phyloP scores from a whole-genome alignment of 345 rosid species.

The Syzygium aqueum region DNA sequence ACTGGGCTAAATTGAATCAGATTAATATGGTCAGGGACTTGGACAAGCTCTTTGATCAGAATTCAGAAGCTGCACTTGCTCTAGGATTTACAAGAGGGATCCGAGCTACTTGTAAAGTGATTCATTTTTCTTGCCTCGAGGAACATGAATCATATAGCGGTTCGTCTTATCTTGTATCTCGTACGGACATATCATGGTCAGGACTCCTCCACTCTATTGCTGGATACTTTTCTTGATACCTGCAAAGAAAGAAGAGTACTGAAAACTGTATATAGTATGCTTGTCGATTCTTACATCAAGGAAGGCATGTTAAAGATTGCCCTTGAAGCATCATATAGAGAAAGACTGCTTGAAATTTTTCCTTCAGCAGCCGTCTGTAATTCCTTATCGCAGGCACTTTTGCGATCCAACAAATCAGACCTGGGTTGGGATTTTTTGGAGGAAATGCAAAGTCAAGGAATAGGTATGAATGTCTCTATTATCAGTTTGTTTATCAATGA shows the following conservation, averaged over 20 bases:
- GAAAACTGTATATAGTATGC: constrained; percentile 22
- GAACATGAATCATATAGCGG: constrained; percentile 28
- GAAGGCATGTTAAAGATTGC: constrained; percentile 25
- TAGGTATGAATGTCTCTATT: constrained; percentile 18
- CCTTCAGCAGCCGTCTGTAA: constrained; percentile 34
- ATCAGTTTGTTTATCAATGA: constrained; percentile 24
- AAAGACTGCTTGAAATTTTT: constrained; percentile 21
- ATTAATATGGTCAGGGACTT: constrained; percentile 12
- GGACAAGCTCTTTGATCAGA: constrained; percentile 25
- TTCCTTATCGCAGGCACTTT: constrained; percentile 20
- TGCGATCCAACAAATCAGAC: constrained; percentile 13
- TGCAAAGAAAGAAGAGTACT: constrained; percentile 20
- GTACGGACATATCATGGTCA: constrained; percentile 14
- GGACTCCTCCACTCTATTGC: constrained; percentile 5
- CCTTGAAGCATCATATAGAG: constrained; percentile 9
- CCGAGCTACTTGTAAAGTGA: constrained; percentile 16
- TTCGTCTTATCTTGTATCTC: constrained; percentile 16
- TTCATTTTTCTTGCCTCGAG: constrained; percentile 33
- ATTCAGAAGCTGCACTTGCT: constrained; percentile 31
- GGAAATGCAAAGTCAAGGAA: constrained; percentile 26
- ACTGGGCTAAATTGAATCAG: constrained; percentile 14
- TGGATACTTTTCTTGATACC: constrained; percentile 22
- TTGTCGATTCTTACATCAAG: constrained; percentile 27
- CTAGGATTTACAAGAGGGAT: constrained; percentile 15
- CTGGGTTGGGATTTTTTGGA: constrained; percentile 32